Conservation (phyloP, 352 stramenopile species). For the Globisporangium sylvaticum region DNA sequence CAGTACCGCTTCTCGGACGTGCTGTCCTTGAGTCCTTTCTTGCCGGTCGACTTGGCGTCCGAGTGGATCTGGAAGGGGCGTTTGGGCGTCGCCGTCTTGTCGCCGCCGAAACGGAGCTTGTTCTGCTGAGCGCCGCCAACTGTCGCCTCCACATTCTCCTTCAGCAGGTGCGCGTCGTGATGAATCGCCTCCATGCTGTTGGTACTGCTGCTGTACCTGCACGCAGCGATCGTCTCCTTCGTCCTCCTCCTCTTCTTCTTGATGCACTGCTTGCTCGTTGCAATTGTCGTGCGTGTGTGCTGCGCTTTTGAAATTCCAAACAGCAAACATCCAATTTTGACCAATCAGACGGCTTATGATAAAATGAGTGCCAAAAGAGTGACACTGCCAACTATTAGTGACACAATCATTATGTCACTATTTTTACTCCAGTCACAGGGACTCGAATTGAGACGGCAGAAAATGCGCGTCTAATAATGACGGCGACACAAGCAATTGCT, state of each 20-base stretch:
- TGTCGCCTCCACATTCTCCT: slow-evolving; percentile 64
- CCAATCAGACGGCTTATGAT: not conserved
- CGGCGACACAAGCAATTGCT: not conserved
- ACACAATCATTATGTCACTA: not conserved
- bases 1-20: slow-evolving; percentile 37
- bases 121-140: slow-evolving; percentile 9
- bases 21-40: slow-evolving; percentile 32
- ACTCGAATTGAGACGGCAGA: not conserved
- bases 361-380: not conserved
- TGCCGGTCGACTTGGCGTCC: slow-evolving; percentile 31
- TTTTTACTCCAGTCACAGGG: not conserved
- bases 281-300: not conserved
- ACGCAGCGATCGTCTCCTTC: not conserved
- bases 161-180: slow-evolving; percentile 39
- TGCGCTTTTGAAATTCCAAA: slow-evolving; percentile 36
- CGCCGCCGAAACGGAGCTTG: slow-evolving; percentile 23
- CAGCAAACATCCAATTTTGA: not conserved
- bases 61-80: slow-evolving; percentile 37
- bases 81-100: slow-evolving; percentile 26
- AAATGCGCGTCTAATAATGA: not conserved
- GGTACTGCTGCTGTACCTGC: not conserved
- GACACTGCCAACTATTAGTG: not conserved
- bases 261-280: slow-evolving; percentile 11
- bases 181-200: slow-evolving; percentile 47
- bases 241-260: too few species aligned